Base-by-base conservation (phyloP, 2,329 filamentous ascomycete species). In the Neofusicoccum laricinum region DNA sequence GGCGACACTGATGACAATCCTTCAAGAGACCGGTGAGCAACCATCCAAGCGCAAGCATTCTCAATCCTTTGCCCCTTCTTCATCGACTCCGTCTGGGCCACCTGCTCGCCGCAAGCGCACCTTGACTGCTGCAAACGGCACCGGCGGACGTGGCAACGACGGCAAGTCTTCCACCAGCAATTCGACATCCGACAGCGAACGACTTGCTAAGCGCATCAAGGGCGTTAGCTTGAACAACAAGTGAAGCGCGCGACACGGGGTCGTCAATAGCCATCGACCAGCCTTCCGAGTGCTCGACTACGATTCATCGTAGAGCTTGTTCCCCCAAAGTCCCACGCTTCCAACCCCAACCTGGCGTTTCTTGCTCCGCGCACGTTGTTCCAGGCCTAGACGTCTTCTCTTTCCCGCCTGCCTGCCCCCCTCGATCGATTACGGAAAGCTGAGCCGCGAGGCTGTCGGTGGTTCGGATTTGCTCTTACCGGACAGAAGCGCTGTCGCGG, bases 21-120 rank as follows among this genome's bases (percentile, higher is more conserved):
- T 98, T 81, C 88, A 95, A 88, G 91, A 93, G 87, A 59, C 53
- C 30, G 92, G 93, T 96, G 93, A 97, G 91, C 90, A 90, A 87
- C 87, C 90, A 86, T 89, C 88, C 79, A 96, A 95, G 85, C 90
- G 83, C 77, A 74, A 74, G 61, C 72, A 69, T 59, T 32, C 53
- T 40, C 19, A 40, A 45, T 43, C 53, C 40, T 58, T 45, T 45
- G 38, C 55, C 70, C 67, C 68, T 58, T 62, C 59, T 19, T 51
- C 46, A 62, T 62, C 59, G 57, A 55, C 49, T 48, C 61, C 38
- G 48, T 46, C 36, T 49, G 45, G 50, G 48, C 48, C 46, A 67
- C 70, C 70, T 69, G 68, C 72, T 66, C 69, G 72, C 53, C 49
- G 43, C 50, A 63, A 63, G 41, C 61, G 61, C 61, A 53, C 49